Base-by-base conservation (phyloP, 768 basidiomycete species). In the Cystofilobasidium macerans region DNA sequence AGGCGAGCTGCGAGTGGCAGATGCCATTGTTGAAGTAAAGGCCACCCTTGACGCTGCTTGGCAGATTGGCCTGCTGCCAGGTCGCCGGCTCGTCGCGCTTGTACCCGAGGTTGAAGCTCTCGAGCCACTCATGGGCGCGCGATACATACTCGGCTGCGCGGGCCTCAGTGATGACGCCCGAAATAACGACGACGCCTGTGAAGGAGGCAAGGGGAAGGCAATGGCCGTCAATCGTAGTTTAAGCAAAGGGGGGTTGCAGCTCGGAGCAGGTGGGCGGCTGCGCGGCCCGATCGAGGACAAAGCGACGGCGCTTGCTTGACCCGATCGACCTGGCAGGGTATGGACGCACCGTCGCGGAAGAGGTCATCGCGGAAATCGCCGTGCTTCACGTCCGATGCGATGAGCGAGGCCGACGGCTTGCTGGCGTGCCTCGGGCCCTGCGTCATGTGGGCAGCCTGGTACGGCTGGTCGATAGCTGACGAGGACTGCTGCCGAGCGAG, bases 111-210 rank as follows among this genome's bases (percentile, higher is more conserved):
- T 26, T 36, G 56, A 73, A 73, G 9, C n/a, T 51, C 62, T 69
- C 70, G 16, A 72, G 64, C 70, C 71, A 75, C 3, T 30, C 65
- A 36, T 69, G 45, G 20, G 70, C 72, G 22, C 48, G 24, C 7
- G 63, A 14, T 24, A 70, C 68, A 64, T 73, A 73, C 30, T 57
- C 43, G 42, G 69, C 69, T 14, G 71, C 71, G 12, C 58, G 35
- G 24, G 69, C 72, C 42, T 69, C 54, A 0, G 72, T 66, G 28
- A 76, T 69, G 28, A 73, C 70, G 30, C 62, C 61, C 6, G 51
- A 30, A 12, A 76, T 64, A 28, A 75, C 67, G 45, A 68, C 69
- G 67, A 64, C 75, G n/a, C 69, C 71, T 59, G 40, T 16, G 16
- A 40, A 8, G 8, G 38, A 16, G 38, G 32, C 32, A 59, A 38